phyloP scores from a whole-genome alignment of 1,284 basidiomycete genomes.

The Cystobasidiaceae sp. region DNA sequence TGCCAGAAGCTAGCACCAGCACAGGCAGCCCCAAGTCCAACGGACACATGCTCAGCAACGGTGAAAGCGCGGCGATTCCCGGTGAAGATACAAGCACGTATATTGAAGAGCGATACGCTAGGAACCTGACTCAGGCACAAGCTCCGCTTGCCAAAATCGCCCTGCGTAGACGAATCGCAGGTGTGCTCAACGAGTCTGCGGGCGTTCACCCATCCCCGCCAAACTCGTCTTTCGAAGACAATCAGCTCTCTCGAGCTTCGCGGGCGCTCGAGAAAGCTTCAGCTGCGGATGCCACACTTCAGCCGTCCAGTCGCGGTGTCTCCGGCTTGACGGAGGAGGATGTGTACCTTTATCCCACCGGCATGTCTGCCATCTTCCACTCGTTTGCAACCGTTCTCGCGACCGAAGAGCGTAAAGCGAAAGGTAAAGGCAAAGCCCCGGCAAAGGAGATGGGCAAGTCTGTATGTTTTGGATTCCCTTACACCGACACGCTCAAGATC shows the following conservation, averaged over 20 bases:
- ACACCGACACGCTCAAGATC: slow-evolving; percentile 95
- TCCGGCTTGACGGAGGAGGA: slow-evolving; percentile 67
- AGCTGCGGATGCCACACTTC: slow-evolving; percentile 38
- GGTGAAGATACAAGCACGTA: slow-evolving; percentile 52
- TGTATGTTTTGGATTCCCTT: slow-evolving; percentile 92
- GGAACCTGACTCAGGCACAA: slow-evolving; percentile 74
- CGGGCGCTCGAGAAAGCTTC: slow-evolving; percentile 51
- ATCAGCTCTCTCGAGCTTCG: slow-evolving; percentile 43
- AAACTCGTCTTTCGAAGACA: slow-evolving; percentile 7
- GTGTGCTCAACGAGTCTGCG: slow-evolving; percentile 55
- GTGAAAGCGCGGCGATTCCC: no score
- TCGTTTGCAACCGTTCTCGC: slow-evolving; percentile 63
- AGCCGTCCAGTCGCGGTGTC: slow-evolving; percentile 40
- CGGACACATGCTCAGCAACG: no score
- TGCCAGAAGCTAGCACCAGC: slow-evolving; percentile 10
- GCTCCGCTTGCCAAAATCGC: slow-evolving; percentile 77
- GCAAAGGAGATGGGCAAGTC: slow-evolving; percentile 61
- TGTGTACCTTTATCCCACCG: slow-evolving; percentile 78
- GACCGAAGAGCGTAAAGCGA: background rate
- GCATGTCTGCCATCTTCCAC: slow-evolving; percentile 91
- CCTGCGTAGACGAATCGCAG: slow-evolving; percentile 80
- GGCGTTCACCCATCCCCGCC: background rate
- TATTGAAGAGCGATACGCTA: slow-evolving; percentile 91
- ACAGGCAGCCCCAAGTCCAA: background rate
- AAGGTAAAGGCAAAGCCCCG: slow-evolving; percentile 20